Percentiles rank a stretch among this genome's conserved stretches.
Conservation (phyloP, 2,329 filamentous ascomycete genomes). For the Penicillium rolfsii region DNA sequence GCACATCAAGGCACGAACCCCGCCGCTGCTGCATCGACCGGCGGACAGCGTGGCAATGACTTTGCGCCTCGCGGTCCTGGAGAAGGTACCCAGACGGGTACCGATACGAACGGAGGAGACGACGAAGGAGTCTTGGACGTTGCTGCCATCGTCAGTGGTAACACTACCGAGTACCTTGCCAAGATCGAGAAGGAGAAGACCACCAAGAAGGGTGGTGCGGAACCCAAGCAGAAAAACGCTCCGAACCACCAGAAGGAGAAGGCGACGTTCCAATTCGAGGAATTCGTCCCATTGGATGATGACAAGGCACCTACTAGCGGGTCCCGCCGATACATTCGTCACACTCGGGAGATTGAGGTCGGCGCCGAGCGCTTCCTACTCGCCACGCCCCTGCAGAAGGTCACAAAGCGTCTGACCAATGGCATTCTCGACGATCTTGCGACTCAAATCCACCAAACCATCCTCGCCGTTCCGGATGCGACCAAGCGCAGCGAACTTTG, state of each 20-base stretch:
- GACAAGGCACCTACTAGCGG: conserved; percentile 54
- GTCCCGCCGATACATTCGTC: conserved; percentile 56
- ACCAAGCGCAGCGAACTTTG: conserved; percentile 84
- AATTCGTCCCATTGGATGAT: conserved; percentile 58
- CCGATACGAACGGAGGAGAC: conserved; percentile 55
- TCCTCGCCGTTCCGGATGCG: conserved; percentile 81
- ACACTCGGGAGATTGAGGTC: conserved; percentile 62
- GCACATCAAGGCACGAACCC: conserved; percentile 54
- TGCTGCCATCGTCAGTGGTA: conserved; percentile 66
- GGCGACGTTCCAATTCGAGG: conserved; percentile 64
- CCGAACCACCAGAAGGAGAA: conserved; percentile 63
- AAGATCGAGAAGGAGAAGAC: conserved; percentile 66
- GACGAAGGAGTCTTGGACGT: conserved; percentile 67
- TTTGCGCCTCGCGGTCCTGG: conserved; percentile 58
- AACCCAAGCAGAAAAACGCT: conserved; percentile 55
- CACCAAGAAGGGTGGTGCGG: conserved; percentile 55
- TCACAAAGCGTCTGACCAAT: conserved; percentile 50
- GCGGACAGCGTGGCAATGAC: conserved; percentile 48
- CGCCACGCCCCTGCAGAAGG: conserved; percentile 48
- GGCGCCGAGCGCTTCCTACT: conserved; percentile 65
- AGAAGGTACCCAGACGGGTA: conserved; percentile 57
- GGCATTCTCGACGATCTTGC: conserved; percentile 81
- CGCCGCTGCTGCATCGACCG: conserved; percentile 60
- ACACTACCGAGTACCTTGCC: conserved; percentile 65
- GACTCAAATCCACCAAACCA: conserved; percentile 77